phyloP scores from a whole-genome alignment of 441 rosid genomes.

The Populus hybrid region DNA sequence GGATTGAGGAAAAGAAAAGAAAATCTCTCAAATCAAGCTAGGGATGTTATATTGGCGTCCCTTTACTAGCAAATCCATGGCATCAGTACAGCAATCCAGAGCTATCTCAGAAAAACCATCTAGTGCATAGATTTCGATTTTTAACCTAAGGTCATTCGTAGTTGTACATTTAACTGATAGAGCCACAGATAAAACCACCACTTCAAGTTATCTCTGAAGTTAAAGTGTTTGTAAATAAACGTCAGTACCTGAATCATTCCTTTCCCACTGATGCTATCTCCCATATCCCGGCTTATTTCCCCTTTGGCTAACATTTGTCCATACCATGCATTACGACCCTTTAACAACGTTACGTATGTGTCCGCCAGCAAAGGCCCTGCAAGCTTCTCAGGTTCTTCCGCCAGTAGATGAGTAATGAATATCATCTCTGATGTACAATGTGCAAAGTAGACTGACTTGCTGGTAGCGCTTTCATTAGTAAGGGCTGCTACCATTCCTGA shows the following conservation, averaged over 20 bases:
- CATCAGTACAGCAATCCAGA: neutral
- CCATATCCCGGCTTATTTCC: slow-evolving; percentile 46
- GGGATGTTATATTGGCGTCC: neutral
- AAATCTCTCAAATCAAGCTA: neutral
- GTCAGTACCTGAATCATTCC: slow-evolving; percentile 52
- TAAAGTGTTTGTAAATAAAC: neutral
- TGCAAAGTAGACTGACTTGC: slow-evolving; percentile 54
- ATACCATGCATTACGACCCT: slow-evolving; percentile 58
- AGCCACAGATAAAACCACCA: too few species aligned
- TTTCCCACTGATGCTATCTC: slow-evolving; percentile 52
- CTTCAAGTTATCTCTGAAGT: too few species aligned
- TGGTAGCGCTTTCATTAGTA: slow-evolving; percentile 55
- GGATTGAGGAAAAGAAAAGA: neutral
- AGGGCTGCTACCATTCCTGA: slow-evolving; percentile 56
- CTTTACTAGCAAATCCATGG: neutral
- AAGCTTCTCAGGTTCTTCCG: slow-evolving; percentile 55
- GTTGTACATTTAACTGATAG: too few species aligned
- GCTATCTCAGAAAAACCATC: neutral
- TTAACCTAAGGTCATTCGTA: neutral
- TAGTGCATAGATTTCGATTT: neutral
- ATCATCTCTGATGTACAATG: slow-evolving; percentile 62
- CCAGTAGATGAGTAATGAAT: slow-evolving; percentile 47
- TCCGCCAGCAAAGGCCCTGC: slow-evolving; percentile 58
- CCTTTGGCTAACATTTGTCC: slow-evolving; percentile 57
- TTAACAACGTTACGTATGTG: slow-evolving; percentile 49